Conservation (phyloP, 2,329 filamentous ascomycete species). For the Botrytis deweyae region DNA sequence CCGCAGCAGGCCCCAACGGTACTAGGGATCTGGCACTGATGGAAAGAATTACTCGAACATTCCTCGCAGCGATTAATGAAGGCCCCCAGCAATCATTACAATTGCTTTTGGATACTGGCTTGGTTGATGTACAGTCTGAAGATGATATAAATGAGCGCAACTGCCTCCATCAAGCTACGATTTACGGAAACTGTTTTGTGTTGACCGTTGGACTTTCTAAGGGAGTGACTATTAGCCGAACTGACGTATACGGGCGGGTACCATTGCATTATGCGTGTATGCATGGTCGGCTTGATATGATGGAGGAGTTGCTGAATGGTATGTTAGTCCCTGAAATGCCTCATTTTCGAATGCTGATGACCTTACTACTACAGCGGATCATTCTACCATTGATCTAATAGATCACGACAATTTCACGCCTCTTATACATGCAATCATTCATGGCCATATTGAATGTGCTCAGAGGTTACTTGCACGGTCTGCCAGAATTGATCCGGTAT, state of each 20-base stretch:
- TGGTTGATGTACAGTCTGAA: slow-evolving; percentile 88
- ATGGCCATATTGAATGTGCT: slow-evolving; percentile 78
- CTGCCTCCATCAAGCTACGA: slow-evolving; percentile 93
- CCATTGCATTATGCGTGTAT: slow-evolving; percentile 96
- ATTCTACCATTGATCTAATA: slow-evolving; percentile 77
- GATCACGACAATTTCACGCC: slow-evolving; percentile 98
- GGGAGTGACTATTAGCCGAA: slow-evolving; percentile 73
- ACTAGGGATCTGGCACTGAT: slow-evolving; percentile 56
- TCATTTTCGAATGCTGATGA: background rate
- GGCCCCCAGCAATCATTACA: slow-evolving; percentile 74
- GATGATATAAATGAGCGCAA: slow-evolving; percentile 98
- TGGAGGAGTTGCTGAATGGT: slow-evolving; percentile 70
- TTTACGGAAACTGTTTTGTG: slow-evolving; percentile 82
- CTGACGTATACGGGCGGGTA: slow-evolving; percentile 91
- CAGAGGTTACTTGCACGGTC: slow-evolving; percentile 72
- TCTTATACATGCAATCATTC: slow-evolving; percentile 90
- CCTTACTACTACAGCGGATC: slow-evolving; percentile 52
- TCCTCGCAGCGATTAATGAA: slow-evolving; percentile 85
- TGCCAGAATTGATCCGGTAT: slow-evolving; percentile 81
- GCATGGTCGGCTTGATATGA: slow-evolving; percentile 84
- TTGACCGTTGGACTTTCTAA: slow-evolving; percentile 72
- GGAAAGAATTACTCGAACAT: slow-evolving; percentile 84
- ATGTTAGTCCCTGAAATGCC: slow-evolving; percentile 22
- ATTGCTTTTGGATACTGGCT: slow-evolving; percentile 72
- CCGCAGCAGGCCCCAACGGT: slow-evolving; percentile 54